These are phyloP conservation scores for Cladosporium velox DNA, from an alignment of 2,329 filamentous ascomycete species.

Conservation along the genomic window DNA sequence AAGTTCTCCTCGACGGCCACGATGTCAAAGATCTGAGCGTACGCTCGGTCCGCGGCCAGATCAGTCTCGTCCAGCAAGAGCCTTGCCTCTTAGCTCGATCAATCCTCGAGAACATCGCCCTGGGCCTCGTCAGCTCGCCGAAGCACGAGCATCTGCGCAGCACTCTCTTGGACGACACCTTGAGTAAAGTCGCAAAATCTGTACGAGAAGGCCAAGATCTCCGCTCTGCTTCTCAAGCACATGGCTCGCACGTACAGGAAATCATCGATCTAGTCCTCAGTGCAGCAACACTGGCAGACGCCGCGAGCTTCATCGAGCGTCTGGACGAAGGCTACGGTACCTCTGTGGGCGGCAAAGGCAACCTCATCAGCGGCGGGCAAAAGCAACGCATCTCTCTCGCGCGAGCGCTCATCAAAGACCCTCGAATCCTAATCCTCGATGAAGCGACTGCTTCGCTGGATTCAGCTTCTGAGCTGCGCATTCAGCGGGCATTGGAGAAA, in stretches of 20 bases:
- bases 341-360: slow-evolving; percentile 47
- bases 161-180: slow-evolving; percentile 7
- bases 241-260: slow-evolving; percentile 34
- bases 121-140: slow-evolving; percentile 38
- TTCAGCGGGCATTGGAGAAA: slow-evolving; percentile 43
- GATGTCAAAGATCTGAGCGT: slow-evolving; percentile 35
- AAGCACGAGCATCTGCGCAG: slow-evolving; percentile 14
- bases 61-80: slow-evolving; percentile 42
- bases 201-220: slow-evolving; percentile 39
- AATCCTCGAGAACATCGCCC: slow-evolving; percentile 41
- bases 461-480: slow-evolving; percentile 30
- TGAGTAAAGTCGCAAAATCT: slow-evolving; percentile 36
- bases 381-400: slow-evolving; percentile 48
- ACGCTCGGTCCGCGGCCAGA: slow-evolving; percentile 37
- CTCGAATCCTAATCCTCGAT: slow-evolving; percentile 44
- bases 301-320: slow-evolving; percentile 52
- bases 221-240: slow-evolving; percentile 39
- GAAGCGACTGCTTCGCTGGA: slow-evolving; percentile 45
- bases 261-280: slow-evolving; percentile 39
- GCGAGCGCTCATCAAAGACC: slow-evolving; percentile 44
- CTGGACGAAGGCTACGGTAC: slow-evolving; percentile 53
- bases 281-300: slow-evolving; percentile 24
- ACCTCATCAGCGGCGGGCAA: slow-evolving; percentile 43
- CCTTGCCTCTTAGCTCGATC: slow-evolving; percentile 40
- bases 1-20: slow-evolving; percentile 37